These are phyloP conservation scores for Blastobotrys apis DNA, from an alignment of 1,139 yeast genomes.

Conservation along the genomic window DNA sequence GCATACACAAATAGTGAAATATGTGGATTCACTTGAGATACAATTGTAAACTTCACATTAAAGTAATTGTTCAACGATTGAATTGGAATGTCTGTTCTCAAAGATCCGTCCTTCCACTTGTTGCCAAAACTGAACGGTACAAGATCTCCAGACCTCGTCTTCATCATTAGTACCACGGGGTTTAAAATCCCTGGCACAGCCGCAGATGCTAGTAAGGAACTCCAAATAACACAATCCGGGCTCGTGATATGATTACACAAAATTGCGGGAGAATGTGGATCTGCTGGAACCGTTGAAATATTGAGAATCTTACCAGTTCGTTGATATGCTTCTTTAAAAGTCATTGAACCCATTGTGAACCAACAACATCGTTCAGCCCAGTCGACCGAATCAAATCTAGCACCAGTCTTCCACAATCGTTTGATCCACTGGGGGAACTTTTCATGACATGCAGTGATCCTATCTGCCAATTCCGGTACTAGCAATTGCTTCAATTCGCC, in stretches of 20 bases:
- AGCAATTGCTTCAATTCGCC: slow-evolving; percentile 56
- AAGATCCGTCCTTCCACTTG: slow-evolving; percentile 71
- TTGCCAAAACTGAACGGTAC: slow-evolving; percentile 70
- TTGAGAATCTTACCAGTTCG: slow-evolving; percentile 68
- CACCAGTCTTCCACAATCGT: slow-evolving; percentile 71
- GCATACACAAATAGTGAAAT: slow-evolving; percentile 72
- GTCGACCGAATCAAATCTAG: slow-evolving; percentile 66
- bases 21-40: slow-evolving; percentile 82
- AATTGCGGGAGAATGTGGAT: slow-evolving; percentile 77
- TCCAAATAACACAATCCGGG: slow-evolving; percentile 82
- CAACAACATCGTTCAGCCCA: slow-evolving; percentile 70
- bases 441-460: slow-evolving; percentile 70
- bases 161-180: slow-evolving; percentile 79
- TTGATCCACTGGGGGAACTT: slow-evolving; percentile 54
- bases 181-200: slow-evolving; percentile 84
- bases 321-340: slow-evolving; percentile 65
- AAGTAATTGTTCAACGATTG: slow-evolving; percentile 69
- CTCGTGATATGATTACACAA: slow-evolving; percentile 73
- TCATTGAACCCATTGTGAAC: slow-evolving; percentile 68
- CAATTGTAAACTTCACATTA: slow-evolving; percentile 71
- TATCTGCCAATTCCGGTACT: slow-evolving; percentile 58
- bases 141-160: slow-evolving; percentile 44
- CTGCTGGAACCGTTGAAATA: slow-evolving; percentile 76
- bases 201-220: slow-evolving; percentile 68
- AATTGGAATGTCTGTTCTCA: slow-evolving; percentile 68